Base-by-base conservation (phyloP, 116 monocot genomes). In the Papilionanthe hybrid region DNA sequence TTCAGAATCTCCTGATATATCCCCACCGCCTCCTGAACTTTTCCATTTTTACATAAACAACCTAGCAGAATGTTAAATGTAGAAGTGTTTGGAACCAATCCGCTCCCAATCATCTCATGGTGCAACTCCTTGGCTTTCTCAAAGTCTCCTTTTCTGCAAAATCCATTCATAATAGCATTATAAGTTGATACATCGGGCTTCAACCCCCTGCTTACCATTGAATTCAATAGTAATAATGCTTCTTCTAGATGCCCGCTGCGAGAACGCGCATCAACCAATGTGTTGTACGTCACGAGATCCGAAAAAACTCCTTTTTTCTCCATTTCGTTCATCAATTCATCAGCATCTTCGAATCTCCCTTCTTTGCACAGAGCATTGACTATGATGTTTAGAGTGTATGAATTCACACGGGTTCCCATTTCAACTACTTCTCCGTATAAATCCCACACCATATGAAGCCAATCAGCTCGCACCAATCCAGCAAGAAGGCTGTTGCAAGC, bases 341-440 rank as follows among this genome's bases (percentile, higher is more conserved):
- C 79, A 23, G 74, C 83, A 45, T 90, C 66, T 1, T 57, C 80
- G 29, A 97, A 87, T 20, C 77, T 80, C 76, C 88, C 79, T 7
- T 85, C 84, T 75, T 92, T 97, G 76, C 92, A 94, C 2, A 89
- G 72, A 25, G 88, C 91, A 82, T 97, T 92, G 9, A 94, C 84
- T 85, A 97, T 90, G 56, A 97, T 94, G 79, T 97, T 97, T 44
- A 97, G 60, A 15, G 92, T 92, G 56, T 92, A 97, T 5, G 86
- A 85, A 76, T 97, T 94, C 81, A 86, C 63, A 44, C 79, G 79
- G 19, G 73, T 71, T 23, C 89, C 85, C 27, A 80, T 79, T 44
- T 84, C 82, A 49, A 86, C 72, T 47, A 97, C 75, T 29, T 85
- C 91, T 5, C 42, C 27, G 69, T 87, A 94, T 60, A 94, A 74